These are phyloP conservation scores for Tetrastigma voinierianum DNA, from an alignment of 164 flowering plant genomes.

Conservation along the genomic window DNA sequence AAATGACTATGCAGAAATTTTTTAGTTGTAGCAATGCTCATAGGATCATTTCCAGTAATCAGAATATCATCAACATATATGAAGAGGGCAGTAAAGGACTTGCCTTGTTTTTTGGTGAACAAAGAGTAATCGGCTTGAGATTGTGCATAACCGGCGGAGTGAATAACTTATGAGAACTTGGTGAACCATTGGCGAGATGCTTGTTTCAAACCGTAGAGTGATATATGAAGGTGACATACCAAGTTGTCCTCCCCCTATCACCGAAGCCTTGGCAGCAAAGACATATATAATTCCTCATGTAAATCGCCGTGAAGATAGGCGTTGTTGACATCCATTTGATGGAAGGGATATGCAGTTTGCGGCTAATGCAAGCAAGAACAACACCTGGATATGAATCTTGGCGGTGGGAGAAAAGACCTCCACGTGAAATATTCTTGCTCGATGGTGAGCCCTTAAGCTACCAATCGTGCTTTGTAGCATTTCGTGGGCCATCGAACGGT, in stretches of 20 bases:
- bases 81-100: not conserved
- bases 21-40: not conserved
- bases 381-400: not conserved
- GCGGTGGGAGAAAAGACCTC: not conserved
- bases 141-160: not conserved
- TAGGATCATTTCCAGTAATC: not conserved
- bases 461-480: not conserved
- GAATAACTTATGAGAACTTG: constrained; percentile 1
- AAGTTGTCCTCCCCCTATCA: not conserved
- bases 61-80: too few relatives aligned
- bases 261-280: not conserved
- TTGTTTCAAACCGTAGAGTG: constrained; percentile 2
- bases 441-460: not conserved
- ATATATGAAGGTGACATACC: not conserved
- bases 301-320: not conserved
- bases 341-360: not conserved
- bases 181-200: constrained; percentile 6
- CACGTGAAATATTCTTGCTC: too few relatives aligned
- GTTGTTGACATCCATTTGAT: constrained; percentile 4
- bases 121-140: not conserved
- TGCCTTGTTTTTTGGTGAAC: not conserved
- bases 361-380: constrained; percentile 3
- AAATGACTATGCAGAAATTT: constrained; percentile 1
- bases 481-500: not conserved
- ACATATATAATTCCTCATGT: not conserved